A percentile compares a stretch with the other conserved stretches of the same genome.
Conservation (phyloP, 495 filamentous ascomycete species). For the Xylaria intraflava region DNA sequence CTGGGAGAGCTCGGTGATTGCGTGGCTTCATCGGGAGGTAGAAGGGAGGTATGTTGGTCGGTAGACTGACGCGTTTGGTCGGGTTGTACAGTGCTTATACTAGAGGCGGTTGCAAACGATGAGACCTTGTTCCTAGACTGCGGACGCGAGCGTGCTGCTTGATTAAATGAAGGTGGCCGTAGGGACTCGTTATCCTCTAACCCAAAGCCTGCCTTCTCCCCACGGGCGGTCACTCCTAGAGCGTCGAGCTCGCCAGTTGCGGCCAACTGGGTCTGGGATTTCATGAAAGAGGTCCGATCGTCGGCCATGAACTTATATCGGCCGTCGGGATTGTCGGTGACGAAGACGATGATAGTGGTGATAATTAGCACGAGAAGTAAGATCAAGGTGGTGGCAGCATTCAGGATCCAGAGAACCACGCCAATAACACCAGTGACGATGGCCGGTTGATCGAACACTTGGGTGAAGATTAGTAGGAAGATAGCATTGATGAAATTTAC, state of each 20-base stretch:
- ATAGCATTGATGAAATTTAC: conserved; percentile 88
- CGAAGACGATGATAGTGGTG: conserved; percentile 72
- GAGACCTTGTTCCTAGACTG: conserved; percentile 18
- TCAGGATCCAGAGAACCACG: conserved; percentile 86
- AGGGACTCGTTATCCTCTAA: conserved; percentile 65
- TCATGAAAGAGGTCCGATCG: conserved; percentile 96
- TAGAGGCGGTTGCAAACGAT: conserved; percentile 23
- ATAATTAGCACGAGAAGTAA: conserved; percentile 83
- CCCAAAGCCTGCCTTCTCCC: conserved; percentile 65
- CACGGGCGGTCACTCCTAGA: conserved; percentile 82
- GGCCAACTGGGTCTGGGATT: conserved; percentile 80
- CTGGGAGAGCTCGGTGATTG: not conserved
- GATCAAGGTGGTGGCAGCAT: conserved; percentile 81
- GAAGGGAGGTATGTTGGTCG: conserved; percentile 4
- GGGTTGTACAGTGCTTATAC: not conserved
- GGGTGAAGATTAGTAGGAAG: conserved; percentile 74
- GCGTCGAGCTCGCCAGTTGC: conserved; percentile 79
- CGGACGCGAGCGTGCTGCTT: conserved; percentile 16
- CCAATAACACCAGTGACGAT: conserved; percentile 90
- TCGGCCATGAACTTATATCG: conserved; percentile 96
- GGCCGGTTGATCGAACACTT: conserved; percentile 74
- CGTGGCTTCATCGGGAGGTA: conserved; percentile 31
- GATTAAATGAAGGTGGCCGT: conserved; percentile 33
- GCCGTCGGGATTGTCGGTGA: conserved; percentile 90
- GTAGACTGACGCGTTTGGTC: conserved; percentile 2